These are phyloP conservation scores for Albatrellus ellisii DNA, from an alignment of 768 basidiomycete genomes.

Conservation along the genomic window DNA sequence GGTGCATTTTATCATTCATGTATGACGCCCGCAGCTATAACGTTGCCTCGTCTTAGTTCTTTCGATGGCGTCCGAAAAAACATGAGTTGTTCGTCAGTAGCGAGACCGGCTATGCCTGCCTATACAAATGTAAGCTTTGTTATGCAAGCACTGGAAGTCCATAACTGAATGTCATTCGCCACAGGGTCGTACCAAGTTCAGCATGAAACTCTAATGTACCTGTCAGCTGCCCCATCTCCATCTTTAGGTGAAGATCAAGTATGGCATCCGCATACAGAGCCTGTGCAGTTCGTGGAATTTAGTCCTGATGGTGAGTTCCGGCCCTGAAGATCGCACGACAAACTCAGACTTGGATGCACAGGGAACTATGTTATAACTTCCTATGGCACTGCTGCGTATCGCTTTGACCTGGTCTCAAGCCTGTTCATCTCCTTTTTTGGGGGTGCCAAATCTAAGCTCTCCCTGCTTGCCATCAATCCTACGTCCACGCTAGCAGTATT, in stretches of 20 bases:
- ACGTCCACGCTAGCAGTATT: slow-evolving; percentile 85
- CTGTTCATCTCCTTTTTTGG: slow-evolving; percentile 69
- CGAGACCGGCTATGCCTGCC: slow-evolving; percentile 89
- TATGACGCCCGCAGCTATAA: not conserved
- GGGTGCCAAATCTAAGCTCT: slow-evolving; percentile 72
- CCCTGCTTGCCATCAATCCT: slow-evolving; percentile 72
- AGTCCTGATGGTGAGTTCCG: slow-evolving; percentile 67
- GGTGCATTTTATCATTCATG: slow-evolving; percentile 30
- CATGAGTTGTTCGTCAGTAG: slow-evolving; percentile 80
- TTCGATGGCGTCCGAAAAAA: slow-evolving; percentile 96
- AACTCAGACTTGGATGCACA: slow-evolving; percentile 17
- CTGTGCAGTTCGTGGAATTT: slow-evolving; percentile 81
- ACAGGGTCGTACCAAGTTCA: no score
- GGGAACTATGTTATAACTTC: slow-evolving; percentile 86
- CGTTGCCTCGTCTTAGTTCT: slow-evolving; percentile 44
- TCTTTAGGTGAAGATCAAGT: slow-evolving; percentile 93
- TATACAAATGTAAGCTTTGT: slow-evolving; percentile 77
- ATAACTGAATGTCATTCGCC: slow-evolving; percentile 1
- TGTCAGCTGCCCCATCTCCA: no score
- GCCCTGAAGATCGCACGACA: not conserved
- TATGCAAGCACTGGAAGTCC: not conserved
- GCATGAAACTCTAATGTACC: no score
- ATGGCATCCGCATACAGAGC: slow-evolving; percentile 77
- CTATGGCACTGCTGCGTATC: slow-evolving; percentile 73
- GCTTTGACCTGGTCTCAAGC: slow-evolving; percentile 87